Evolutionary conservation across 176 grass and related monocot species (phyloP), one percentile per base, ranked within the genome.

Genomic region (Thinopyrum elongatum): DNA sequence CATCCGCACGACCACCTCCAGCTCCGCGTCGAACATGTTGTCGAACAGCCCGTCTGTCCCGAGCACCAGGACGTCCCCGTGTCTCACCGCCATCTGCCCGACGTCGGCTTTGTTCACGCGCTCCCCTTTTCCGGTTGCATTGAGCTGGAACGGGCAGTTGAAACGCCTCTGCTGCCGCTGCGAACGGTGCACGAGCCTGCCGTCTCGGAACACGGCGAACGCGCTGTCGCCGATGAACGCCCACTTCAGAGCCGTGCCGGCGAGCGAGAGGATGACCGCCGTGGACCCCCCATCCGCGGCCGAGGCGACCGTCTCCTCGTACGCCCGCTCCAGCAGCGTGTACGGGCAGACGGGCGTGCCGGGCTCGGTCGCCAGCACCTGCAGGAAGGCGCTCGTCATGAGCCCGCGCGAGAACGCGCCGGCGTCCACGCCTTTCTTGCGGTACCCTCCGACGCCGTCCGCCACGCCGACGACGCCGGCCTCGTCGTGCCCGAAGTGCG

Each of bases 1-100:
- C 19, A 51, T 36, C 30, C 36, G 55, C 29, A 89, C 66, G 66
- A 74, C 2, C 34, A 4, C 29, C 49, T 69, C 66, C 47, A 84
- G 51, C 55, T 80, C 67, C 0, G 2, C 2, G 39, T 89, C 76
- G 51, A 74, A 80, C 67, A 89, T 7, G 82, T 89, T 89, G 41
- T 89, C 87, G 82, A 89, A 89, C 17, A 89, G 38, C 7, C 82
- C 82, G 68, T 89, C 82, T 0, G 87, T 80, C 35, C 76, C 82
- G 39, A 39, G 12, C 8, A 89, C 82, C 36, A 85, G 67, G 21
- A 89, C 76, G 82, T 89, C 87, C 55, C 67, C 87, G 19, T 22
- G 3, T 19, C 14, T 62, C 7, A 82, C 72, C 23, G 7, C 0
- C 2, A 74, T 28, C 8, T 53, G 33, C 30, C 74, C 68, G 39